phyloP scores from a whole-genome alignment of 352 stramenopile genomes.

The Phytophthora crassamura region DNA sequence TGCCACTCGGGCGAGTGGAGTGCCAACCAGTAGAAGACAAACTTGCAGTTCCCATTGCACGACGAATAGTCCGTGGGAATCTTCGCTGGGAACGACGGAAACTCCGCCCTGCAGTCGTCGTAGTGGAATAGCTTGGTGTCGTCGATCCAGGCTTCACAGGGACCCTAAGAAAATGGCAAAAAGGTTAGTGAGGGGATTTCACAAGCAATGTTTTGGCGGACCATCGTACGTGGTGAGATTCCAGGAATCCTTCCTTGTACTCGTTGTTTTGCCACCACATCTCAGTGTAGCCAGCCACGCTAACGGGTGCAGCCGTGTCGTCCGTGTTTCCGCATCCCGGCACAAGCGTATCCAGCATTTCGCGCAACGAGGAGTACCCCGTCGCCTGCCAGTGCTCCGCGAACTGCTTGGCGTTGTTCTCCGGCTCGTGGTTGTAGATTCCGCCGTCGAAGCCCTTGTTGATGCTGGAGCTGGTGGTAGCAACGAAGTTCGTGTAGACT shows the following conservation, averaged over 20 bases:
- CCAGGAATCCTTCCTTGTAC: constrained; percentile 32
- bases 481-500: constrained; percentile 19
- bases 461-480: constrained; percentile 1
- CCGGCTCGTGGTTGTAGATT: constrained; percentile 23
- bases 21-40: constrained; percentile 74
- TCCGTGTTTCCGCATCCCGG: constrained; percentile 25
- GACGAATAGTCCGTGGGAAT: constrained; percentile 60
- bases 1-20: constrained; percentile 62
- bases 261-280: constrained; percentile 35
- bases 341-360: constrained; percentile 32
- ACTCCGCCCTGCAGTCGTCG: constrained; percentile 30
- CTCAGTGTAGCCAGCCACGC: constrained; percentile 24
- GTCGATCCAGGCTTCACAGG: constrained; percentile 45
- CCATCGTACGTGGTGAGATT: constrained; percentile 34
- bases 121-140: not conserved
- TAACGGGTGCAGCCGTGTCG: constrained; percentile 4
- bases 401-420: constrained; percentile 29
- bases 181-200: not conserved
- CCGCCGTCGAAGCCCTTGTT: constrained; percentile 22
- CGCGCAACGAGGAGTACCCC: constrained; percentile 21
- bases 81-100: constrained; percentile 46
- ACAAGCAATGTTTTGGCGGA: not conserved
- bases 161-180: not conserved
- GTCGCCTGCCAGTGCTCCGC: constrained; percentile 16
- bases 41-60: constrained; percentile 53